Evolutionary conservation across 148 eudicot species (phyloP).

Genomic region (Silene latifolia): DNA sequence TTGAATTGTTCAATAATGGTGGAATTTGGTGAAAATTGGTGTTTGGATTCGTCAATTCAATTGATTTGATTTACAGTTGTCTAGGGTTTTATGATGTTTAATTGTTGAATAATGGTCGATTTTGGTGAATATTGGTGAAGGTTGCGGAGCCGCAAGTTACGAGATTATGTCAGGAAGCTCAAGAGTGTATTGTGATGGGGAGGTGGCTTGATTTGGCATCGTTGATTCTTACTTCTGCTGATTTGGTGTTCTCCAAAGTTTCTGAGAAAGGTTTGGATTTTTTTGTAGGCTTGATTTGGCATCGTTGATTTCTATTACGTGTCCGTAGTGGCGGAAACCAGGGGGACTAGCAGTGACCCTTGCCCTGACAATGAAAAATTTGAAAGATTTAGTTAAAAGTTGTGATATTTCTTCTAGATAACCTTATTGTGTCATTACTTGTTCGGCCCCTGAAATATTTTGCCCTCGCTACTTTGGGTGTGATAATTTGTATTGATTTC

Average conservation of each 20-base stretch:
- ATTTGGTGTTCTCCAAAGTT: conserved; percentile 67
- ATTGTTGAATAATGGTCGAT: neutral
- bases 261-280: conserved; percentile 72
- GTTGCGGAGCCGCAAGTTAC: conserved; percentile 69
- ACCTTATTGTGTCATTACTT: no score
- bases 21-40: neutral
- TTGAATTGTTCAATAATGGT: neutral
- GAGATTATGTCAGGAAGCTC: conserved; percentile 68
- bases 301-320: neutral
- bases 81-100: neutral
- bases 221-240: conserved; percentile 76
- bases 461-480: no score
- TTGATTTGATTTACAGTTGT: neutral
- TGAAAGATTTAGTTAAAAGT: no score
- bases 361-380: no score
- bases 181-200: conserved; percentile 54
- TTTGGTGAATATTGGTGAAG: conserved; percentile 28
- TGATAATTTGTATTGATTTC: neutral
- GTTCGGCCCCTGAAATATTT: no score
- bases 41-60: neutral
- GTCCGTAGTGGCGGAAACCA: no score
- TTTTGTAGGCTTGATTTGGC: neutral
- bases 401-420: no score
- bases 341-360: no score
- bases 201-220: conserved; percentile 86